These are phyloP conservation scores for Avicennia marina DNA, from an alignment of 257 asterid species.

Conservation along the genomic window DNA sequence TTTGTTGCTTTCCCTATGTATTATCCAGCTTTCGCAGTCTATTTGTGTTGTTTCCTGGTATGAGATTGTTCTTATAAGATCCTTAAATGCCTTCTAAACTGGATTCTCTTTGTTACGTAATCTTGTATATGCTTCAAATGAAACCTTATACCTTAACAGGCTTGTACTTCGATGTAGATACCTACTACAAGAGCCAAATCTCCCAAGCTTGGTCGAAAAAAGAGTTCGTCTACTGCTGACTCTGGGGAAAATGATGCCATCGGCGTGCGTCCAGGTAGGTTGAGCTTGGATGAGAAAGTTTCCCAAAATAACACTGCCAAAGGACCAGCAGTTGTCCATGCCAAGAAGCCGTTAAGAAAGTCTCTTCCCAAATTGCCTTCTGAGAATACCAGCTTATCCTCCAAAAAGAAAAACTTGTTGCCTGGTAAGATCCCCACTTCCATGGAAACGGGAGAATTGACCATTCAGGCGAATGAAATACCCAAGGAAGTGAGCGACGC, in stretches of 20 bases:
- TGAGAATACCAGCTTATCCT: slow-evolving; percentile 45
- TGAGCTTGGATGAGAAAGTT: slow-evolving; percentile 65
- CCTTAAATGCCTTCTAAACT: background rate
- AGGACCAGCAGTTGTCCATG: slow-evolving; percentile 30
- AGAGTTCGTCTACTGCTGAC: slow-evolving; percentile 42
- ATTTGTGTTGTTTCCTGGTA: background rate
- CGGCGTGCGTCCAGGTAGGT: slow-evolving; percentile 40
- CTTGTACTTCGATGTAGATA: slow-evolving; percentile 39
- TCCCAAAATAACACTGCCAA: slow-evolving; percentile 35
- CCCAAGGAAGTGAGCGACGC: slow-evolving; percentile 30
- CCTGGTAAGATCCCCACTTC: slow-evolving; percentile 33
- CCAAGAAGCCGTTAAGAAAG: slow-evolving; percentile 64
- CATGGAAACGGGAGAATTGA: slow-evolving; percentile 37
- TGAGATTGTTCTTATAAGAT: background rate
- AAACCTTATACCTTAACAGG: slow-evolving; percentile 13
- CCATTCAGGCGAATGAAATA: slow-evolving; percentile 21
- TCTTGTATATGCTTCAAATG: background rate
- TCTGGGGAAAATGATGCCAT: slow-evolving; percentile 40
- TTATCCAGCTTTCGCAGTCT: background rate
- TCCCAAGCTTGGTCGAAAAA: slow-evolving; percentile 87
- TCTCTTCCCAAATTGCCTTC: slow-evolving; percentile 89
- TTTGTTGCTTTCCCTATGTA: background rate
- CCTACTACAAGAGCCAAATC: slow-evolving; percentile 87
- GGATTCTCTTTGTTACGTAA: too few species aligned
- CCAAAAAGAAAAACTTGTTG: slow-evolving; percentile 41